Evolutionary conservation across 2,329 filamentous ascomycete genomes (phyloP), one percentile per base, ranked within the genome.

Genomic region (Hypoxylon sp.): DNA sequence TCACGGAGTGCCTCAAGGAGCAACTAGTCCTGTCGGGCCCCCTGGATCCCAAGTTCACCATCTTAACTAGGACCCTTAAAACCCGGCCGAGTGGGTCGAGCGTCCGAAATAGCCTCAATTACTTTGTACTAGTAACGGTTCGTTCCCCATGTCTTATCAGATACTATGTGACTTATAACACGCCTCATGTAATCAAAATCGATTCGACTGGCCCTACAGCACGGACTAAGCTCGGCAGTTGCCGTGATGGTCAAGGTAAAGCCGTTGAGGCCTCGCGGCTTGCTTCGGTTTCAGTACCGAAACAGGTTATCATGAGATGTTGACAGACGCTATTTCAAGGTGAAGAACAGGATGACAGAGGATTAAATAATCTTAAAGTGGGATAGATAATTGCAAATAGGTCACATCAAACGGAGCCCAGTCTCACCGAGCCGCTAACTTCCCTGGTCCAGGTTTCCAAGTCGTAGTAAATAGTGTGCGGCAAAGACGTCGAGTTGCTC

Each of bases 71-170:
- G 62, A 60, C 61, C 67, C 60, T 65, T 61, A 65, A 67, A 53
- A 61, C 64, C 67, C 67, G 54, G 61, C 48, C 22, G 61, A 48
- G 64, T 63, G 64, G 64, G 61, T 64, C 57, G 58, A 51, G 14
- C 18, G 28, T 67, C 40, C 53, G 61, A 59, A 66, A 68, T 68
- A 68, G 65, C 62, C 62, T 68, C 65, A 63, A 68, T 68, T 58
- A 49, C 24, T 26, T 3, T 3, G 24, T 26, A n/a, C 59, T 61
- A 61, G 52, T 22, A 36, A 64, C 56, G 56, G 44, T 60, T 64
- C 28, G 33, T 53, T 55, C 33, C 36, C 22, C 44, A 58, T 48
- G 24, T 20, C 44, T 56, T 61, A 56, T 48, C 53, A 54, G 32
- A 58, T 57, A 48, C 6, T 26, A 26, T 26, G 24, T 49, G 18